Evolutionary conservation across 306 rosid genomes (phyloP).

Genomic region (Rosa chinensis): DNA sequence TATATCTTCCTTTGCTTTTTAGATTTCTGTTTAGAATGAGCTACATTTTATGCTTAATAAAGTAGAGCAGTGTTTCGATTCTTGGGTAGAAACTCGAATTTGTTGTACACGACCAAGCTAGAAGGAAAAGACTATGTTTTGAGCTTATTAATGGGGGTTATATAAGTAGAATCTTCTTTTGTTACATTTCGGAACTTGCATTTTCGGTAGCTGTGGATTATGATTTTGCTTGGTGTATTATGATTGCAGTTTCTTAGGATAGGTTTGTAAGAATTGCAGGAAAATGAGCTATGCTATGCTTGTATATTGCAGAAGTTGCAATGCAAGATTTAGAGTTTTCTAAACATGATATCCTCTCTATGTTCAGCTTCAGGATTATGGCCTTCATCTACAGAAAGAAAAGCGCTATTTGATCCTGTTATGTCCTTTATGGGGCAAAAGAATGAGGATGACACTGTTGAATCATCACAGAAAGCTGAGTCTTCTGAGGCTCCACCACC

Average conservation of each 20-base stretch:
- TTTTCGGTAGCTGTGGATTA: not conserved
- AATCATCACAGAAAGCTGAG: constrained; percentile 42
- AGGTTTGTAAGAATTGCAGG: not conserved
- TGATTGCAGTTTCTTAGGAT: not conserved
- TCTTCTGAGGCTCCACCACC: constrained; percentile 40
- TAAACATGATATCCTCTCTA: constrained; percentile 21
- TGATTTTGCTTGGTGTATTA: not conserved
- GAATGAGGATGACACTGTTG: constrained; percentile 48
- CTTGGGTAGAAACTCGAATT: not conserved
- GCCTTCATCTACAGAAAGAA: constrained; percentile 64
- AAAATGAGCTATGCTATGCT: not conserved
- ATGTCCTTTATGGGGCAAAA: constrained; percentile 74
- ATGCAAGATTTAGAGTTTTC: constrained; percentile 27
- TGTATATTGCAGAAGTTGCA: not conserved
- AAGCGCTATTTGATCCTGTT: constrained; percentile 68
- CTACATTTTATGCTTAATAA: not conserved
- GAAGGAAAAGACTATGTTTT: not conserved
- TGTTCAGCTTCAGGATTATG: constrained; percentile 70
- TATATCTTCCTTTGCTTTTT: not conserved
- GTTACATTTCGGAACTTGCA: not conserved
- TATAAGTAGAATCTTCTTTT: not conserved
- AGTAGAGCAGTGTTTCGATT: not conserved
- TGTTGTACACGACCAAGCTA: not conserved
- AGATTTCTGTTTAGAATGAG: not conserved
- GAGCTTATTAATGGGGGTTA: not conserved